Base-by-base conservation (phyloP, 2,329 filamentous ascomycete genomes). In the Harringtonia lauricola region DNA sequence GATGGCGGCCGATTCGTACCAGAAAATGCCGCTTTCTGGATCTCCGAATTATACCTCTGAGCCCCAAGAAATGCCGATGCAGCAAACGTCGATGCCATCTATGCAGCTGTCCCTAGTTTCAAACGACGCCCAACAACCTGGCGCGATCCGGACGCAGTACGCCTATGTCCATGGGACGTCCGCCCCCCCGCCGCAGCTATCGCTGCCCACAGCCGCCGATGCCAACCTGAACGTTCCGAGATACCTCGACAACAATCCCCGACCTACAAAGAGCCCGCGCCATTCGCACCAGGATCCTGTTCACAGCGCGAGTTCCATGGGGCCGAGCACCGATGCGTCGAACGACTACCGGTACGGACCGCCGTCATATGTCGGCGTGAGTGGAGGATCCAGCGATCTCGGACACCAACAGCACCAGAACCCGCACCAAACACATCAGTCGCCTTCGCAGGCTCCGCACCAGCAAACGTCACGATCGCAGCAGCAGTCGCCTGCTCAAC, bases 281-380 rank as follows among this genome's bases (percentile, higher is more conserved):
- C 70, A 76, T 47, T 63, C 61, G 12, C 69, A 64, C 55, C 71
- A 77, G 49, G 70, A 71, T 41, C 75, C 74, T 1, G 63, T 76
- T 29, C 70, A 73, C 46, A 70, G 68, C 52, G 58, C 60, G 13
- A 62, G 65, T 33, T 72, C 73, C 19, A 38, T 52, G 19, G 60
- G 74, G 28, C 60, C 64, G 30, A 67, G 65, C 54, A 67, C 66
- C 40, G 72, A 75, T 34, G 55, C 65, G 4, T 61, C 71, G 0
- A 63, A 67, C 19, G 74, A 79, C 53, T 79, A 79, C 54, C 68
- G 75, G 42, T 79, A 78, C 49, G 69, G 71, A 3, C 65, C 72
- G 3, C 65, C 61, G 1, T 62, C 62, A 2, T 66, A 67, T 47
- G 56, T 58, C 31, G 53, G 59, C 18, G 59, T 64, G 4, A 57